These are phyloP conservation scores for Allantophomopsis cytisporea DNA, from an alignment of 2,329 filamentous ascomycete genomes.

Conservation along the genomic window DNA sequence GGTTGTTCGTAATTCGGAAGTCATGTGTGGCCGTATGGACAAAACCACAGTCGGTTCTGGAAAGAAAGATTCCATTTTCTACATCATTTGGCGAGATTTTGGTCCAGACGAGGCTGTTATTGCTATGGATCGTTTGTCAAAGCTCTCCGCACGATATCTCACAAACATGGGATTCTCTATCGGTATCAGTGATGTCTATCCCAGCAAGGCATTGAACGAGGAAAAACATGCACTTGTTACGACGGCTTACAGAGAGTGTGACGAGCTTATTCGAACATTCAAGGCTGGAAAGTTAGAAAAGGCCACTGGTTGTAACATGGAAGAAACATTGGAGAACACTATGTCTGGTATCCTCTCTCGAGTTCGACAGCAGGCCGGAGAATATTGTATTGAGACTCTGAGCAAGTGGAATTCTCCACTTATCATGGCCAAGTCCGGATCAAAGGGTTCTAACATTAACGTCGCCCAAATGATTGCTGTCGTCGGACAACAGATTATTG, in stretches of 20 bases:
- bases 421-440: conserved; percentile 94
- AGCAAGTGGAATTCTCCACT: conserved; percentile 87
- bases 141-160: conserved; percentile 76
- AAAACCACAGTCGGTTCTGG: conserved; percentile 94
- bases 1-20: conserved; percentile 87
- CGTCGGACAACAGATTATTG: conserved; percentile 96
- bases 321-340: conserved; percentile 80
- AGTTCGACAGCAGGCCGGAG: conserved; percentile 82
- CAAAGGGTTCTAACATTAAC: conserved; percentile 95
- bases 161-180: conserved; percentile 93
- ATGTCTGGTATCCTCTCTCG: conserved; percentile 87
- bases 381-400: conserved; percentile 78
- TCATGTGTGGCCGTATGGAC: conserved; percentile 97
- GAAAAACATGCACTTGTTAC: conserved; percentile 68
- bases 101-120: conserved; percentile 78
- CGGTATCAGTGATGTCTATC: conserved; percentile 88
- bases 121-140: conserved; percentile 89
- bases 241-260: conserved; percentile 66
- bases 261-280: conserved; percentile 70
- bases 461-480: conserved; percentile 98
- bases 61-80: conserved; percentile 97
- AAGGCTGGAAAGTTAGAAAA: conserved; percentile 73
- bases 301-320: conserved; percentile 78
- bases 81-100: conserved; percentile 89
- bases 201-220: conserved; percentile 53